Evolutionary conservation across 192 early-diverging fungal genomes (phyloP), one percentile per base, ranked within the genome.

Genomic region (Gryganskiella cystojenkinii): DNA sequence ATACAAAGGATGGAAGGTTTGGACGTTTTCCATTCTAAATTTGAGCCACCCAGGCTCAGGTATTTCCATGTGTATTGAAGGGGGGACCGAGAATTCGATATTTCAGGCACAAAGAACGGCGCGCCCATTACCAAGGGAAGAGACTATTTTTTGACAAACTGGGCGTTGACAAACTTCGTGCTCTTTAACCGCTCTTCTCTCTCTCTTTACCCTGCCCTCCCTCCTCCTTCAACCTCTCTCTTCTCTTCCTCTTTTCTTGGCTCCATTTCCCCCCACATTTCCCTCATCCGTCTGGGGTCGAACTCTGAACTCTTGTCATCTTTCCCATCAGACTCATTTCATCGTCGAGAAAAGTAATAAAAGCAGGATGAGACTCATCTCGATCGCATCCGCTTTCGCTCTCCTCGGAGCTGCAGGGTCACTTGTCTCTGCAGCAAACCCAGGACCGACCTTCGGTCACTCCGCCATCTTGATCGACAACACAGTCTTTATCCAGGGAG

Each of bases 401-500:
- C 60, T 55, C 52, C 3, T 42, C 5, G 37, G 37, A 40, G 37
- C 37, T 28, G 63, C 42, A 4, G 19, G 28, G 20, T 28, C 34
- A 24, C 33, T 47, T 17, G 42, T 49, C 37, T 35, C 15, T 34
- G 52, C 46, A n/a, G 46, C n/a, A 27, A n/a, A 59, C 17, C 64
- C 72, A 37, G 42, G n/a, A 2, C 30, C 22, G 40, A 62, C 60
- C 14, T 3, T 45, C 22, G 74, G 74, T 14, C 74, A 78, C 27
- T 64, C 74, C 0, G 74, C 67, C 1, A 31, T 35, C 8, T 15
- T 78, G 11, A 22, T 62, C 17, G 67, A 64, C 40, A 64, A 59
- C 14, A 69, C 61, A 3, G 56, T 78, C 40, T 78, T 69, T 46
- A 78, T 78, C 17, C 74, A 69, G 55, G 74, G 74, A 6, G 74